Evolutionary conservation across 139 green algal genomes (phyloP).

Genomic region (Chlorella sp.): DNA sequence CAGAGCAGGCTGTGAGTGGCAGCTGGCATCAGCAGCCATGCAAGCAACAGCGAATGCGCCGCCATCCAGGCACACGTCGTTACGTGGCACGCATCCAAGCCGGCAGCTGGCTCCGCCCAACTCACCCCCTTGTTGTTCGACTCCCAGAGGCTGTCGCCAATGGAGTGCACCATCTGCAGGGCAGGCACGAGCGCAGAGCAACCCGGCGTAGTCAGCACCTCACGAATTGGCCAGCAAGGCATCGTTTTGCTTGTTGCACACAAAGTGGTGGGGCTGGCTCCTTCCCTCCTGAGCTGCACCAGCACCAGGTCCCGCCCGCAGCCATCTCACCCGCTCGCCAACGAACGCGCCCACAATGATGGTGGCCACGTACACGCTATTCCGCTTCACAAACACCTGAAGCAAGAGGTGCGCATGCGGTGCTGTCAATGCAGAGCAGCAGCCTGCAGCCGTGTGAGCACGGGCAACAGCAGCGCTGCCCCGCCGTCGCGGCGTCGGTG

Average conservation of each 20-base stretch:
- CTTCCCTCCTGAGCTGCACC: no score
- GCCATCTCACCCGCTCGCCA: slow-evolving; percentile 49
- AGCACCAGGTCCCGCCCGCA: no score
- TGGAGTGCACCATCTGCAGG: slow-evolving; percentile 39
- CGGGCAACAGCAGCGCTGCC: no score
- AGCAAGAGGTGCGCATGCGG: not conserved
- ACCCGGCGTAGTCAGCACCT: no score
- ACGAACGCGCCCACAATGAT: slow-evolving; percentile 49
- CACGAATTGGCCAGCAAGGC: no score
- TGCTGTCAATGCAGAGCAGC: no score
- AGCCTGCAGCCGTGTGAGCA: no score
- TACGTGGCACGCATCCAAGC: not conserved
- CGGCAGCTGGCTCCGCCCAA: not conserved
- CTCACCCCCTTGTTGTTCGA: slow-evolving; percentile 56
- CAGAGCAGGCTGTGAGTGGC: no score
- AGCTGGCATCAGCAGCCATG: not conserved
- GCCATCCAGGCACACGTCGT: no score
- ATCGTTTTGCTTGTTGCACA: no score
- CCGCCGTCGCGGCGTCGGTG: not conserved
- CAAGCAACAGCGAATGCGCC: not conserved
- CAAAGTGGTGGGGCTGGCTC: no score
- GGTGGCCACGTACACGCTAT: slow-evolving; percentile 51
- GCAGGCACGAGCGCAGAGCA: no score
- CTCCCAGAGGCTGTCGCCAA: slow-evolving; percentile 48
- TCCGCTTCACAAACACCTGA: slow-evolving; percentile 52